A percentile compares a stretch with the other conserved stretches of the same genome.
Conservation (phyloP, 345 rosid species). For the Eucalyptus caleyi region DNA sequence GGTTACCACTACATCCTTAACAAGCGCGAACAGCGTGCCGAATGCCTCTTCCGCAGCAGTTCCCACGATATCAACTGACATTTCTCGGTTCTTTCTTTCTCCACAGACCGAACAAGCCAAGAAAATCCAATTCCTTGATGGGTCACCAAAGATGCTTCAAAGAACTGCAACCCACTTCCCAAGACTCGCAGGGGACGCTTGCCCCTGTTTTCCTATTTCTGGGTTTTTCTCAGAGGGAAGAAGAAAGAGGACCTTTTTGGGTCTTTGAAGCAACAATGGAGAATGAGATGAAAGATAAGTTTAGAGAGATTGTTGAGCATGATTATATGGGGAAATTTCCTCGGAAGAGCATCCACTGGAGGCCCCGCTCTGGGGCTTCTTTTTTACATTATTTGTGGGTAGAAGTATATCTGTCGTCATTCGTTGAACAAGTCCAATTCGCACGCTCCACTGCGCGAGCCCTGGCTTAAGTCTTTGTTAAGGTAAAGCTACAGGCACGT, state of each 20-base stretch:
- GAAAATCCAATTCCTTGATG: background rate
- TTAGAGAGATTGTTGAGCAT: rapidly evolving
- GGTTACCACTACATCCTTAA: rapidly evolving
- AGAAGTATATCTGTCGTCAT: rapidly evolving
- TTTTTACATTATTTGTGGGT: rapidly evolving
- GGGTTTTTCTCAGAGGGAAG: background rate
- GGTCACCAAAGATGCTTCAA: background rate
- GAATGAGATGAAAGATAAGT: background rate
- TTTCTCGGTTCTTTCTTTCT: background rate
- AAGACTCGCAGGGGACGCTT: background rate
- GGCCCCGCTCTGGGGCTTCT: rapidly evolving
- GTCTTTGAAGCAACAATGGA: background rate
- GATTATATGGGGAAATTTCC: background rate
- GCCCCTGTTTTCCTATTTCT: rapidly evolving
- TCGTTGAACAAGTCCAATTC: rapidly evolving
- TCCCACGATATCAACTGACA: background rate
- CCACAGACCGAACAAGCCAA: background rate
- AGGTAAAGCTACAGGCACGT: too few species aligned
- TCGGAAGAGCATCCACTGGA: background rate
- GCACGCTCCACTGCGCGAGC: background rate
- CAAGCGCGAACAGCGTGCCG: rapidly evolving
- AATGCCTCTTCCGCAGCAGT: rapidly evolving
- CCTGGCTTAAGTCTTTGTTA: background rate
- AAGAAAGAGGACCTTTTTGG: background rate
- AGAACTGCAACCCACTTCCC: background rate